A percentile compares a stretch with the other conserved stretches of the same genome.
phyloP scores from a whole-genome alignment of 352 stramenopile species.

The Phytophthora pinifolia region DNA sequence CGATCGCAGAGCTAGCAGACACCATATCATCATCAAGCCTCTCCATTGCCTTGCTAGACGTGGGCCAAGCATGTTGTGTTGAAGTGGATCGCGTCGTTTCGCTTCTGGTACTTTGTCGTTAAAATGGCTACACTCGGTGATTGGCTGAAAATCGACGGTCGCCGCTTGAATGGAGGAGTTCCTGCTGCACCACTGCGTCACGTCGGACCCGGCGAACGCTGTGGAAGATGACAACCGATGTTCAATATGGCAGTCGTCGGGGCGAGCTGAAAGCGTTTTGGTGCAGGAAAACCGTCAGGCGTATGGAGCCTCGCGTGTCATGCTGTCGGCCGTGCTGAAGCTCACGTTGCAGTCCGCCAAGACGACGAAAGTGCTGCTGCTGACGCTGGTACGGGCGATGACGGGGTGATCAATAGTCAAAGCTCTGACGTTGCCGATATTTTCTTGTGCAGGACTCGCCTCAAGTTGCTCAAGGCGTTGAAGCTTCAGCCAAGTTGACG shows the following conservation, averaged over 20 bases:
- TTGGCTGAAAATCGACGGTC: neutral
- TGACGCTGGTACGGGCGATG: conserved; percentile 46
- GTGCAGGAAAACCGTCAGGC: conserved; percentile 66
- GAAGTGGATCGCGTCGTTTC: conserved; percentile 25
- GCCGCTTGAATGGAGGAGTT: conserved; percentile 54
- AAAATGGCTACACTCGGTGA: too few species aligned
- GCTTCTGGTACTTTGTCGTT: too few species aligned
- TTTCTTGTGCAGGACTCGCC: conserved; percentile 29
- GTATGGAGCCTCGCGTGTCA: conserved; percentile 48
- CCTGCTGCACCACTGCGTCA: conserved; percentile 70
- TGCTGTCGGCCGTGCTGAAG: conserved; percentile 49
- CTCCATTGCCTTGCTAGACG: neutral
- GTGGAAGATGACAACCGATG: conserved; percentile 4
- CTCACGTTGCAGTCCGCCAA: conserved; percentile 28
- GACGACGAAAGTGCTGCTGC: conserved; percentile 36
- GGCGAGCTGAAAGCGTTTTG: conserved; percentile 56
- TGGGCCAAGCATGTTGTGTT: neutral
- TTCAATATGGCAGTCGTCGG: conserved; percentile 26
- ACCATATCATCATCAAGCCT: conserved; percentile 1
- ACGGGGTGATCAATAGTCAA: neutral
- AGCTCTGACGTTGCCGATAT: neutral
- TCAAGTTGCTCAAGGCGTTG: conserved; percentile 12
- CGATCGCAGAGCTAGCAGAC: neutral
- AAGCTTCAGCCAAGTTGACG: conserved; percentile 35
- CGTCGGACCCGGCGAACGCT: conserved; percentile 33